Percentiles rank a stretch among this genome's conserved stretches.
Conservation (phyloP, 192 early-diverging fungal genomes). For the Linnemannia hyalina region DNA sequence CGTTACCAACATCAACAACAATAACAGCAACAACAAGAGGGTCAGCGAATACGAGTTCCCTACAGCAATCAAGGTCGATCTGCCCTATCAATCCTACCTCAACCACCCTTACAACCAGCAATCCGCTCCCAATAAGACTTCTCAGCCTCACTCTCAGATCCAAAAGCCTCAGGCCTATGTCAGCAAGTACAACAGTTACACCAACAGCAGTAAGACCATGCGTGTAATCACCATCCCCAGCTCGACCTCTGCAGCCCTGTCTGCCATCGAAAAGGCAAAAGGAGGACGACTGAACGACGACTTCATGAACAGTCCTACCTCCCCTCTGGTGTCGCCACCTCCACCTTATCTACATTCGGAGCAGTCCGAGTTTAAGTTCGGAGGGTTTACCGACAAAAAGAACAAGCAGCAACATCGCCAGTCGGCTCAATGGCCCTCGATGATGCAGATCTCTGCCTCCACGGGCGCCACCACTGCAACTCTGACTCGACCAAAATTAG, state of each 20-base stretch:
- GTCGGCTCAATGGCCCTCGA: constrained; percentile 22
- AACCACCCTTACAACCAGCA: constrained; percentile 39
- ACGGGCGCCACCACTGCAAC: constrained; percentile 16
- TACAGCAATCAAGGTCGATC: constrained; percentile 33
- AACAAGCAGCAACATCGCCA: constrained; percentile 15
- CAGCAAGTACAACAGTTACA: constrained; percentile 39
- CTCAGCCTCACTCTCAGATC: neutral
- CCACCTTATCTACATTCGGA: constrained; percentile 43
- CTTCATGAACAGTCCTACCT: constrained; percentile 24
- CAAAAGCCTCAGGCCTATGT: constrained; percentile 20
- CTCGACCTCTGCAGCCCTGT: constrained; percentile 1
- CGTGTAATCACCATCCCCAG: constrained; percentile 34
- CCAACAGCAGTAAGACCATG: constrained; percentile 42
- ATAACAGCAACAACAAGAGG: constrained; percentile 18
- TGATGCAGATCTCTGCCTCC: constrained; percentile 17
- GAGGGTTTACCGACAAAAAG: constrained; percentile 10
- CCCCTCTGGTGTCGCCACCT: constrained; percentile 45
- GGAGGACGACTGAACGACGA: neutral
- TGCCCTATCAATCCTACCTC: constrained; percentile 35
- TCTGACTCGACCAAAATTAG: constrained; percentile 32
- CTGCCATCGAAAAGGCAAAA: constrained; percentile 10
- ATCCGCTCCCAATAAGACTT: neutral
- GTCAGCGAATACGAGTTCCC: constrained; percentile 12
- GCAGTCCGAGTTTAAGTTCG: constrained; percentile 1
- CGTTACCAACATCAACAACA: constrained; percentile 7